A percentile compares a stretch with the other conserved stretches of the same genome.
Evolutionary conservation across 257 asterid genomes (phyloP).

Genomic region (Solanum pennellii): DNA sequence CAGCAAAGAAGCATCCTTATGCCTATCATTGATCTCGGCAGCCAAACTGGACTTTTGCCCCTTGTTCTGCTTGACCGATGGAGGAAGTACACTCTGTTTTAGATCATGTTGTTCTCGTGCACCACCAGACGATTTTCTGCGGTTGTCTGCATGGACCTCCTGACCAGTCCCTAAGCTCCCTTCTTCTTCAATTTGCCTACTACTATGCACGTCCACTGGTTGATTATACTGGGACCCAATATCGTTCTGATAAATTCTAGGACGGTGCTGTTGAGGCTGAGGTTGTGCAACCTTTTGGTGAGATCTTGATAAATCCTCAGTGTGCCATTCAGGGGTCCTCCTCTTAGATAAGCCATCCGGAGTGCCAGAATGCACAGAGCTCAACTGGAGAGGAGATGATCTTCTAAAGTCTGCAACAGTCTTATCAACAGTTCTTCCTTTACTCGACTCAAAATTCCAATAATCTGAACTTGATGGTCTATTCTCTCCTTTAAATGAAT

Average conservation of each 20-base stretch:
- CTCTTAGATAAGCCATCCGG: constrained; percentile 43
- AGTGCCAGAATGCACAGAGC: constrained; percentile 21
- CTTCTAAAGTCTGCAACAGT: constrained; percentile 31
- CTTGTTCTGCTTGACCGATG: constrained; percentile 42
- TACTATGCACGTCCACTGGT: constrained; percentile 28
- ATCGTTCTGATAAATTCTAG: constrained; percentile 33
- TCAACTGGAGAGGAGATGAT: constrained; percentile 36
- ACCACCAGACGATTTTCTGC: constrained; percentile 26
- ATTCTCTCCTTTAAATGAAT: constrained; percentile 44
- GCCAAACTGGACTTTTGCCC: constrained; percentile 36
- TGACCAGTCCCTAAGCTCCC: constrained; percentile 21
- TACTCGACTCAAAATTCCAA: constrained; percentile 47
- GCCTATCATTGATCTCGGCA: constrained; percentile 42
- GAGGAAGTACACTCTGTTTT: constrained; percentile 26
- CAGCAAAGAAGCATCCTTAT: constrained; percentile 37
- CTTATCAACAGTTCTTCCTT: constrained; percentile 43
- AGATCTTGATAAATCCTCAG: constrained; percentile 42
- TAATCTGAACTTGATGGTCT: constrained; percentile 33
- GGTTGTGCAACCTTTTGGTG: constrained; percentile 36
- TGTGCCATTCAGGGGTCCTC: constrained; percentile 35
- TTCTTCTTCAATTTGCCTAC: constrained; percentile 37
- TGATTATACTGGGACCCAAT: constrained; percentile 30
- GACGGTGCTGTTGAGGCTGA: constrained; percentile 29
- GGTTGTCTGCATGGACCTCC: constrained; percentile 32
- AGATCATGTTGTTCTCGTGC: constrained; percentile 40